phyloP scores from a whole-genome alignment of 2,329 filamentous ascomycete species.

The Trichoderma harzianum region DNA sequence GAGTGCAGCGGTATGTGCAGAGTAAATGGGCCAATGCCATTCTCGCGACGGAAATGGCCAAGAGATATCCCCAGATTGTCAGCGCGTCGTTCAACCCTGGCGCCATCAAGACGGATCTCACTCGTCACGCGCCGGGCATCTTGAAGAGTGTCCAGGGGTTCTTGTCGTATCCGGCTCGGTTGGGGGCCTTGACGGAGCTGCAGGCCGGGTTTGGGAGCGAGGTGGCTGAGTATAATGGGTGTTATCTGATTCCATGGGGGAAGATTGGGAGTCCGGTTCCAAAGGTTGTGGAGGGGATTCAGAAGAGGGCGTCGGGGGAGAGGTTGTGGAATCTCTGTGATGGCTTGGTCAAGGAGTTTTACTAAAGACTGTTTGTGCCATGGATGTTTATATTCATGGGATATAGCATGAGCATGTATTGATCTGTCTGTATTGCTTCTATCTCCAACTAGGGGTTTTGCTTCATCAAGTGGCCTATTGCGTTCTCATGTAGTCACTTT shows the following conservation, averaged over 20 bases:
- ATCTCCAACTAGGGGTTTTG: too few species aligned
- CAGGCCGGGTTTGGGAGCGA: slow-evolving; percentile 33
- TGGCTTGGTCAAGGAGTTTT: neutral
- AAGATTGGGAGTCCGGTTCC: neutral
- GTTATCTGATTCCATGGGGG: neutral
- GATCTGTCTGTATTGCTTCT: neutral
- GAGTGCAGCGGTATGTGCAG: neutral
- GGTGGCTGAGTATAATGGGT: neutral
- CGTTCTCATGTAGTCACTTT: too few species aligned
- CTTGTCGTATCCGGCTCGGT: neutral
- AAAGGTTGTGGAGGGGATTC: neutral
- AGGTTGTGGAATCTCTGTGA: slow-evolving; percentile 9
- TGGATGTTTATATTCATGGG: neutral
- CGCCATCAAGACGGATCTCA: neutral
- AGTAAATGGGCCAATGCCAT: slow-evolving; percentile 4
- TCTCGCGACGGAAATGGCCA: slow-evolving; percentile 13
- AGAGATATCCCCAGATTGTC: slow-evolving; percentile 19
- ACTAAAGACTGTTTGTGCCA: neutral
- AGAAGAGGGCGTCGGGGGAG: neutral
- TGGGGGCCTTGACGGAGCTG: slow-evolving; percentile 39
- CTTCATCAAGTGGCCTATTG: too few species aligned
- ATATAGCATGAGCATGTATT: neutral
- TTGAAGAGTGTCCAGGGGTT: neutral
- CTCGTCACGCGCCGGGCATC: neutral
- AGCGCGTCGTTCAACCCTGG: slow-evolving; percentile 18